These are phyloP conservation scores for Agrostemma githago DNA, from an alignment of 148 eudicot species.

Conservation along the genomic window DNA sequence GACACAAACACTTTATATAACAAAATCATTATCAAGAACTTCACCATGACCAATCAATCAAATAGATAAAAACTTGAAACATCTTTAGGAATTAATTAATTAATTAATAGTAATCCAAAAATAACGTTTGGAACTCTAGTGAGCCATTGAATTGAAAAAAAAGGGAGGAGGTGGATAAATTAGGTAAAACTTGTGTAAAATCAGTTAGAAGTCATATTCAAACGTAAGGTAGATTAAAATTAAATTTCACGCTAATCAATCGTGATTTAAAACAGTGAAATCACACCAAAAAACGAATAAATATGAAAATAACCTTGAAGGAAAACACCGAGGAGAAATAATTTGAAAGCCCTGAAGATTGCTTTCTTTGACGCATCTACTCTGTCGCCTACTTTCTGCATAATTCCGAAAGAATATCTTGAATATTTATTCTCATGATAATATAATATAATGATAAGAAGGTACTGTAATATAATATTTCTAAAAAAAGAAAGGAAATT, in stretches of 20 bases:
- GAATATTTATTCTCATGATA: no score
- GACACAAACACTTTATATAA: not conserved
- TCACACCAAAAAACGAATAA: not conserved
- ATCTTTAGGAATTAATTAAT: not conserved
- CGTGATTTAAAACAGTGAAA: conserved; percentile 4
- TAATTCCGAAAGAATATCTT: not conserved
- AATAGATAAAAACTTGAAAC: not conserved
- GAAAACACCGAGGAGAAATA: conserved; percentile 72
- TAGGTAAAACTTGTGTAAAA: conserved; percentile 5
- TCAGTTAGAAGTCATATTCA: conserved; percentile 5
- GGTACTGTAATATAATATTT: not conserved
- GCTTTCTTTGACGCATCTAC: conserved; percentile 63
- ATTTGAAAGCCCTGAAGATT: conserved; percentile 42
- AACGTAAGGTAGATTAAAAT: not conserved
- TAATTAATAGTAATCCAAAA: not conserved
- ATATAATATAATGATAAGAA: no score
- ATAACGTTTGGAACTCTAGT: not conserved
- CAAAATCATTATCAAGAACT: not conserved
- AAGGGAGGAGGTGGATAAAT: not conserved
- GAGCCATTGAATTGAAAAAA: not conserved
- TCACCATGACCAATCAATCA: not conserved
- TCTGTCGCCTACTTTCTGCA: conserved; percentile 63
- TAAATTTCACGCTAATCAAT: not conserved
- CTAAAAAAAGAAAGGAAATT: not conserved
- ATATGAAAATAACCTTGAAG: conserved; percentile 58